phyloP scores from a whole-genome alignment of 495 filamentous ascomycete species.

The Tuber umbilicatum region DNA sequence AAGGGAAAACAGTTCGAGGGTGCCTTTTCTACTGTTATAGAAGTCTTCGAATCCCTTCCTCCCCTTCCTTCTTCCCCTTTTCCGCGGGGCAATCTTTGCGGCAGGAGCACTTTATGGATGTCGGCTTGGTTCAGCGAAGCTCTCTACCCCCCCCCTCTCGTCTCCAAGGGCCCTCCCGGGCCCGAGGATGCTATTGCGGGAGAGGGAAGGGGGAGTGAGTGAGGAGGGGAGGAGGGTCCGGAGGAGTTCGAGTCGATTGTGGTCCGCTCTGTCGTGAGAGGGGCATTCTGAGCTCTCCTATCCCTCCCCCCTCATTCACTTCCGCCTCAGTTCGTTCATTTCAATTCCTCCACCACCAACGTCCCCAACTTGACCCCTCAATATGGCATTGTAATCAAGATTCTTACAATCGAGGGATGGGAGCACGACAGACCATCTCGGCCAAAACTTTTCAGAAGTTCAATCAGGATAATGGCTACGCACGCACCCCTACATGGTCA shows the following conservation, averaged over 20 bases:
- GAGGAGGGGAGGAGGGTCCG: neutral
- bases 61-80: neutral
- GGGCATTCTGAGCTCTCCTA: neutral
- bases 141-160: neutral
- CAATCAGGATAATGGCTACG: neutral
- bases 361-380: neutral
- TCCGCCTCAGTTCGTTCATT: neutral
- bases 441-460: slow-evolving; percentile 1
- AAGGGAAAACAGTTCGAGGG: neutral
- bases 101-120: neutral
- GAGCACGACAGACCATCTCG: slow-evolving; percentile 2
- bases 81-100: neutral
- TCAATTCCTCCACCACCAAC: neutral
- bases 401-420: neutral
- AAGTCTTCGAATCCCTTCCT: neutral
- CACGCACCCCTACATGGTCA: slow-evolving; percentile 1
- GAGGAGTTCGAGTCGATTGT: neutral
- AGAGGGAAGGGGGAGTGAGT: neutral
- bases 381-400: neutral
- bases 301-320: neutral
- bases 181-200: neutral
- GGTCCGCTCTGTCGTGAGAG: neutral
- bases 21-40: neutral
- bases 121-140: neutral
- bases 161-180: neutral